A percentile compares a stretch with the other conserved stretches of the same genome.
Evolutionary conservation across 2,329 filamentous ascomycete genomes (phyloP).

Genomic region (Diaporthe sp.): DNA sequence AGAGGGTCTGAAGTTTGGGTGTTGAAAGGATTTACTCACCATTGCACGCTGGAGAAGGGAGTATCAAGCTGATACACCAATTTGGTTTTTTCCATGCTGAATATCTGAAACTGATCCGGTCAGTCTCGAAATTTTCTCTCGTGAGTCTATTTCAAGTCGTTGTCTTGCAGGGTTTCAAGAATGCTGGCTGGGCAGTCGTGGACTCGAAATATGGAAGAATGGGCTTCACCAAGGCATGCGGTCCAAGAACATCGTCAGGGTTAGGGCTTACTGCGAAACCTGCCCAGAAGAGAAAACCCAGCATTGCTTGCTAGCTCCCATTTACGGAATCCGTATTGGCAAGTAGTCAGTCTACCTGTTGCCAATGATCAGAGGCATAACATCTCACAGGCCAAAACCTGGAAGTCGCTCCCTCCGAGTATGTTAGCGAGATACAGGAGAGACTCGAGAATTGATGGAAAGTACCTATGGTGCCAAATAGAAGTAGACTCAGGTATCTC

Average conservation of each 20-base stretch:
- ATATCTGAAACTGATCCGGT: neutral
- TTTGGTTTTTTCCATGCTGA: conserved; percentile 67
- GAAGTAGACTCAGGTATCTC: neutral
- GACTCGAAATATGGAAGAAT: neutral
- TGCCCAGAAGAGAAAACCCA: no score
- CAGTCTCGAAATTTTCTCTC: neutral
- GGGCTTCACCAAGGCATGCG: neutral
- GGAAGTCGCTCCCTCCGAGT: neutral
- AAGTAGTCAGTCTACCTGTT: neutral
- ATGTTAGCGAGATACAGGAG: neutral
- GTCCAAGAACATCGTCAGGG: neutral
- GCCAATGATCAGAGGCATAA: no score
- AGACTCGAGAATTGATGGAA: no score
- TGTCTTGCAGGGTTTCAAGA: neutral
- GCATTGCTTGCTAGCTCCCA: neutral
- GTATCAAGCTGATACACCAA: conserved; percentile 75
- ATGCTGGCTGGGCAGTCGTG: neutral
- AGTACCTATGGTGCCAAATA: neutral
- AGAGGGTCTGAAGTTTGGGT: conserved; percentile 12
- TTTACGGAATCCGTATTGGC: neutral
- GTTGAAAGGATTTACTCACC: conserved; percentile 58
- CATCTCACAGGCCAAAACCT: neutral
- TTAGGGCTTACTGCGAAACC: neutral
- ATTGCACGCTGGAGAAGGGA: conserved; percentile 72
- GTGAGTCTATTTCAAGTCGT: neutral